phyloP scores from a whole-genome alignment of 2,329 filamentous ascomycete genomes.

The Aspergillus aculeatus region DNA sequence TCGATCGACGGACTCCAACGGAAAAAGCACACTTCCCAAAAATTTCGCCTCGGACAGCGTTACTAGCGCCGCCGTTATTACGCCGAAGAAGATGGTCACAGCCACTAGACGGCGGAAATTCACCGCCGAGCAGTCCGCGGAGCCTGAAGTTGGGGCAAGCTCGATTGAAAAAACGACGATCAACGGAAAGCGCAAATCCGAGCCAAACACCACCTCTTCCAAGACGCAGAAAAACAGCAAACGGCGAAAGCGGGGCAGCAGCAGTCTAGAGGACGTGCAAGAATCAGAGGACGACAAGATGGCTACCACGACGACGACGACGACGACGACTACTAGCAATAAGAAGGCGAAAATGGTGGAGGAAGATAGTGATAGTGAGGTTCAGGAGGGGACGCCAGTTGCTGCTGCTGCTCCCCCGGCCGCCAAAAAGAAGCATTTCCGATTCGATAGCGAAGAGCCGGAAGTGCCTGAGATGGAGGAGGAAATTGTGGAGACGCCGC shows the following conservation, averaged over 20 bases:
- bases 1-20: slow-evolving; percentile 25
- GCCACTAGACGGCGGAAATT: slow-evolving; percentile 32
- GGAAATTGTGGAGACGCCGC: slow-evolving; percentile 19
- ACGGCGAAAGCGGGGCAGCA: slow-evolving; percentile 31
- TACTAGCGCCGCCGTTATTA: not conserved
- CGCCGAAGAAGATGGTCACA: slow-evolving; percentile 33
- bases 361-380: slow-evolving; percentile 12
- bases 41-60: slow-evolving; percentile 6
- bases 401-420: not conserved
- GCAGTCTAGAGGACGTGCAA: slow-evolving; percentile 22
- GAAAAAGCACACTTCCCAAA: slow-evolving; percentile 6
- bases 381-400: slow-evolving; percentile 14
- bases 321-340: not conserved
- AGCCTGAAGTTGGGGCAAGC: slow-evolving; percentile 8
- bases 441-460: slow-evolving; percentile 45
- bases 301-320: not conserved
- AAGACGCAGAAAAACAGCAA: slow-evolving; percentile 31
- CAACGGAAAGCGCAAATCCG: slow-evolving; percentile 38
- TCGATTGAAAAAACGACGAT: slow-evolving; percentile 2
- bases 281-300: slow-evolving; percentile 17
- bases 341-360: slow-evolving; percentile 9
- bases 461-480: slow-evolving; percentile 23
- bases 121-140: slow-evolving; percentile 16
- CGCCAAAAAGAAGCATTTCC: slow-evolving; percentile 32
- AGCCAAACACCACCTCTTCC: slow-evolving; percentile 14